Percentiles rank a stretch among this genome's conserved stretches.
Evolutionary conservation across 78 protist genomes (phyloP).

Genomic region (Dictyostelium capitatum): DNA sequence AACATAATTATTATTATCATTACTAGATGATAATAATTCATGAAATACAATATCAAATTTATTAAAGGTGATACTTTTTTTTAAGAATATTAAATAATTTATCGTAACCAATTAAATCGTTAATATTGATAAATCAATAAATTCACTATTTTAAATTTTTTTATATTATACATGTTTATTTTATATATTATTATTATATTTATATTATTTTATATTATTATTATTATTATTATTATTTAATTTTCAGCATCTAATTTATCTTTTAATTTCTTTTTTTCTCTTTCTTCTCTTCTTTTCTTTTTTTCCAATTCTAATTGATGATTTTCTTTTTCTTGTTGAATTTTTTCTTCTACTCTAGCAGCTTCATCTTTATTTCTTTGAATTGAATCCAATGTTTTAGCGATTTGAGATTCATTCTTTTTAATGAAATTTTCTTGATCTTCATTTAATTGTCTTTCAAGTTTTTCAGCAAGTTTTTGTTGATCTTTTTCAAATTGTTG

Average conservation of each 20-base stretch:
- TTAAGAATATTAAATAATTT: too few relatives aligned
- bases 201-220: too few relatives aligned
- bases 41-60: too few relatives aligned
- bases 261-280: constrained; percentile 37
- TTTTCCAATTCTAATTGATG: background rate
- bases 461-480: background rate
- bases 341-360: constrained; percentile 6
- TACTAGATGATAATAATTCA: too few relatives aligned
- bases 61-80: too few relatives aligned
- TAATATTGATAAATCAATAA: too few relatives aligned
- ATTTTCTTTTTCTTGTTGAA: constrained; percentile 24
- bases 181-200: too few relatives aligned
- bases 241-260: background rate
- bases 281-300: constrained; percentile 58
- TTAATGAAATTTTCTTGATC: constrained; percentile 17
- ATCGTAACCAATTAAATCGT: too few relatives aligned
- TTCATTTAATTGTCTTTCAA: constrained; percentile 23
- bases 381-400: background rate
- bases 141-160: too few relatives aligned
- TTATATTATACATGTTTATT: too few relatives aligned
- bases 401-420: constrained; percentile 21
- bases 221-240: too few relatives aligned
- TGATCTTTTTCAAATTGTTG: constrained; percentile 5
- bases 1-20: too few relatives aligned
- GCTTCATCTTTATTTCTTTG: constrained; percentile 14